phyloP scores from a whole-genome alignment of 2,329 filamentous ascomycete species.

The Xylaria sp. region DNA sequence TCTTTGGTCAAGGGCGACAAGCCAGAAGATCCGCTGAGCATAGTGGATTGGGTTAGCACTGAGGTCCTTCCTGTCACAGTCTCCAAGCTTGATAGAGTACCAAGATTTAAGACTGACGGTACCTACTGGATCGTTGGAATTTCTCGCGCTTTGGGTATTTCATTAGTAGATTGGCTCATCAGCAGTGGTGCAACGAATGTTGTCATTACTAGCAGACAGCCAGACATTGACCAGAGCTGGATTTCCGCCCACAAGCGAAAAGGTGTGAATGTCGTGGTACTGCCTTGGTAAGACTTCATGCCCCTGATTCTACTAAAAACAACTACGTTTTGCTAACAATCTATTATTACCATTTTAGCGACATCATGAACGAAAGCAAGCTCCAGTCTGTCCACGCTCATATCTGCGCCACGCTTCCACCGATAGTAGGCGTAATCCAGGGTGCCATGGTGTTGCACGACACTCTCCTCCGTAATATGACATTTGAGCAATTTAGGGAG shows the following conservation, averaged over 20 bases:
- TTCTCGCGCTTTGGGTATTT: conserved; percentile 32
- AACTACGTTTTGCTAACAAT: neutral
- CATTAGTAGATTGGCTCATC: conserved; percentile 41
- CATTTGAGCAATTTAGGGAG: conserved; percentile 34
- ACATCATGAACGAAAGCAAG: neutral
- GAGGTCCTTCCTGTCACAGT: neutral
- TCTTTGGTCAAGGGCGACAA: neutral
- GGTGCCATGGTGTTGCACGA: conserved; percentile 46
- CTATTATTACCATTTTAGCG: neutral
- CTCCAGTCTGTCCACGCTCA: conserved; percentile 2
- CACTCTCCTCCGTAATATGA: conserved; percentile 40
- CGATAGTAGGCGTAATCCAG: neutral
- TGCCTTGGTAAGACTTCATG: conserved; percentile 1
- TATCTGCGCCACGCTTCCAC: neutral
- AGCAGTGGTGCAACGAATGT: conserved; percentile 31
- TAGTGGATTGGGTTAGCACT: neutral
- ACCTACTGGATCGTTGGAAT: conserved; percentile 42
- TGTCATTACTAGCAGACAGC: conserved; percentile 38
- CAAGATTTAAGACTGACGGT: conserved; percentile 32
- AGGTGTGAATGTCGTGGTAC: neutral
- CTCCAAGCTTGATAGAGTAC: conserved; percentile 25
- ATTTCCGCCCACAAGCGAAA: conserved; percentile 1
- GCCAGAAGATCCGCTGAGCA: neutral
- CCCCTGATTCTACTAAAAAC: neutral
- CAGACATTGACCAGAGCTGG: conserved; percentile 23